Conservation (phyloP, 768 basidiomycete genomes). For the Rhizopogon vulgaris region DNA sequence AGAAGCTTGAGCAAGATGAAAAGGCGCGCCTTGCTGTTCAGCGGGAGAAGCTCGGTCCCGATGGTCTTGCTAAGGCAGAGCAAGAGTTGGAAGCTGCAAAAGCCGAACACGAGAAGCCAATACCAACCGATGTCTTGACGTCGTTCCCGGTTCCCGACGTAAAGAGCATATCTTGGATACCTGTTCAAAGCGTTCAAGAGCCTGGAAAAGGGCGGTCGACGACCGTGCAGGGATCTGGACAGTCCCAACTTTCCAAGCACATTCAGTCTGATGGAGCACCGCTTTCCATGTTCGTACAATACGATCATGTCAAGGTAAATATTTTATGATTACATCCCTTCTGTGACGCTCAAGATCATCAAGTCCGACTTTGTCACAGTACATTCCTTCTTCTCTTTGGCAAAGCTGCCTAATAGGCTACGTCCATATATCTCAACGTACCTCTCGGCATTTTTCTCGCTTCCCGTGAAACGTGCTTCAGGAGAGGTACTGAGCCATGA, state of each 20-base stretch:
- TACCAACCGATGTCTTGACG: conserved; percentile 75
- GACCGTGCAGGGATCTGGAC: conserved; percentile 22
- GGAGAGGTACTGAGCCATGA: conserved; percentile 78
- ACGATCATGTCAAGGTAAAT: conserved; percentile 83
- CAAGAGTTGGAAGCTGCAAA: conserved; percentile 76
- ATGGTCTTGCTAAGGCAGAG: conserved; percentile 69
- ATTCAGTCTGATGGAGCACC: conserved; percentile 61
- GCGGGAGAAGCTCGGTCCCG: conserved; percentile 63
- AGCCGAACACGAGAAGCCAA: conserved; percentile 74
- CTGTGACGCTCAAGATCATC: conserved; percentile 1
- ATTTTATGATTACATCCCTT: background rate
- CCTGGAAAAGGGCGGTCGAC: conserved; percentile 41
- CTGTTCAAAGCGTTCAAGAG: conserved; percentile 63
- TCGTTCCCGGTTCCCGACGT: conserved; percentile 90
- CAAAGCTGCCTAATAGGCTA: conserved; percentile 63
- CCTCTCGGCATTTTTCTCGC: conserved; percentile 78
- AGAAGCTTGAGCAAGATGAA: conserved; percentile 75
- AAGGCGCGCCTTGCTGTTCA: conserved; percentile 70
- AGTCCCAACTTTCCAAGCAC: conserved; percentile 49
- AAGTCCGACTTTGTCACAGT: conserved; percentile 92
- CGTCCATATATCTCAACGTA: conserved; percentile 81
- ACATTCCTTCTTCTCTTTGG: conserved; percentile 72
- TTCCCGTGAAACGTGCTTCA: conserved; percentile 67
- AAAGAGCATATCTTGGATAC: conserved; percentile 89
- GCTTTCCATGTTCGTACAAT: conserved; percentile 87